phyloP scores from a whole-genome alignment of 305 asterid species.

The Plantago coronopus region DNA sequence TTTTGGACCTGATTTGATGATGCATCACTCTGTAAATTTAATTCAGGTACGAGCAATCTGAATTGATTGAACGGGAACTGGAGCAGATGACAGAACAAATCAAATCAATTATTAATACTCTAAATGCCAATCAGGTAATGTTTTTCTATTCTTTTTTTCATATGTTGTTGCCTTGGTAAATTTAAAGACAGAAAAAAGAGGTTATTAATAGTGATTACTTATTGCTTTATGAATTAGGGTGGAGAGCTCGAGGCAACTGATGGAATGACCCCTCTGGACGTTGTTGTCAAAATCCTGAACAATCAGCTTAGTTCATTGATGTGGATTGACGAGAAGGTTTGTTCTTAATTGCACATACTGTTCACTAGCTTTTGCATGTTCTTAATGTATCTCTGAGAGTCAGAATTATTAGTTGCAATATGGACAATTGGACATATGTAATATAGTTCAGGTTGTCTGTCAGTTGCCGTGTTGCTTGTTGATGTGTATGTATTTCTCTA shows the following conservation, averaged over 20 bases:
- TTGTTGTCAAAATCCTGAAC: conserved; percentile 79
- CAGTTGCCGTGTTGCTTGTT: too few species aligned
- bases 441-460: too few species aligned
- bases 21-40: conserved; percentile 11
- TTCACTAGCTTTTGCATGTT: conserved; percentile 7
- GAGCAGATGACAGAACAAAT: conserved; percentile 88
- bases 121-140: conserved; percentile 71
- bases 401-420: neutral
- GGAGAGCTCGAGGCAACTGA: conserved; percentile 80
- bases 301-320: conserved; percentile 87
- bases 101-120: conserved; percentile 65
- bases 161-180: neutral
- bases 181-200: neutral
- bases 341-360: conserved; percentile 12
- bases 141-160: conserved; percentile 10
- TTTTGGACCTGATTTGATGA: neutral
- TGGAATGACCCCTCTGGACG: conserved; percentile 80
- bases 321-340: conserved; percentile 97
- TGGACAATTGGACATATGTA: too few species aligned
- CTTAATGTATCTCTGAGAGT: neutral
- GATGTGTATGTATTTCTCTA: too few species aligned
- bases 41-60: conserved; percentile 90
- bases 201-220: neutral
- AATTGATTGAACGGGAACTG: conserved; percentile 68
- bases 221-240: conserved; percentile 43